Evolutionary conservation across 73 alveolate genomes (phyloP), one percentile per base, ranked within the genome.

Genomic region (Paramecium sexaurelia): DNA sequence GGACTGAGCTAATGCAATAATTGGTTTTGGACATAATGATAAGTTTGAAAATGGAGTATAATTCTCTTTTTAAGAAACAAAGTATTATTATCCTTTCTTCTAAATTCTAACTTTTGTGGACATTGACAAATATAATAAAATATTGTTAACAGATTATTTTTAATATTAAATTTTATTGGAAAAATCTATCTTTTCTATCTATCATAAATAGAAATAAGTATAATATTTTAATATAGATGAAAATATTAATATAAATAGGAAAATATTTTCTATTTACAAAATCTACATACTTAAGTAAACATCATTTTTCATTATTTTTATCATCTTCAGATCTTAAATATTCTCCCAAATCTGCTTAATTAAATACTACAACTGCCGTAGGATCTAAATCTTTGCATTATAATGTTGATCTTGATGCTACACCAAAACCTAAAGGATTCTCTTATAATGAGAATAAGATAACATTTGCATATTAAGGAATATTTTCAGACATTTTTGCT

Each of bases 351-450:
- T 98, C 99, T 24, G 99, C 95, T 87, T 98, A 97, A 93, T 98
- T 98, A 92, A 96, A 95, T 8, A 95, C 99, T 39, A 97, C 98
- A 26, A 98, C 97, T 84, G 94, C 95, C 36, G 98, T 97, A 36
- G 99, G 99, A 88, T 98, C 99, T 61, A 96, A 57, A 93, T 98
- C 99, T 93, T 96, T 95, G 93, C 97, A 94, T 71, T 96, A 95
- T 7, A 96, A 95, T 1, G 99, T 97, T 29, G 98, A 89, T 92
- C 97, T 96, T 66, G 99, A 97, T 29, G 98, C 97, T 29, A 97
- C 98, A 43, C 99, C 99, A 95, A 98, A 98, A 22, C 99, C 99
- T 24, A 98, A 94, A 1, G 99, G 99, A 75, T 97, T 96, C 75
- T 98, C 99, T 57, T 94, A 95, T 87, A 98, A 96, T 47, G 98